Evolutionary conservation across 2,329 filamentous ascomycete species (phyloP), one percentile per base, ranked within the genome.

Genomic region (Venturia aucupariae): DNA sequence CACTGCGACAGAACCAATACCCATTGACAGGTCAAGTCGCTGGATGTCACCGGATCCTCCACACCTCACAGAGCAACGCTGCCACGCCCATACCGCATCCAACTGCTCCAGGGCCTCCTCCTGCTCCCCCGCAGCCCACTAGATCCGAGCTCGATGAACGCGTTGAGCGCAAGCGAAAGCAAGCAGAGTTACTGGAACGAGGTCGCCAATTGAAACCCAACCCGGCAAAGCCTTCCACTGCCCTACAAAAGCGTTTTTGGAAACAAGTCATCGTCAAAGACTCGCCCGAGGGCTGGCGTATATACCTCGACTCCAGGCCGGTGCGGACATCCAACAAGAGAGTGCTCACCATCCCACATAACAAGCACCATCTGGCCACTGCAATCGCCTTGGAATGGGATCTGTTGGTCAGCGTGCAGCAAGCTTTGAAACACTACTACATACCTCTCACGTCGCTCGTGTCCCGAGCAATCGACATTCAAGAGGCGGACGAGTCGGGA

Each of bases 361-460:
- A 82, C 65, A 97, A 97, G 78, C 86, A 86, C 39, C 84, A 91
- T 71, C 87, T 97, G 46, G 93, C 93, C 30, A 82, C 87, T 55
- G 90, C 90, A 65, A 86, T 99, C 67, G 94, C 93, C 3, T 78
- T 95, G 55, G 94, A 99, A 79, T 99, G 94, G 94, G 92, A 97
- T 74, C 81, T 88, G 60, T 83, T 99, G 66, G 83, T 87, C 30
- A 90, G 89, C 17, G 86, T 89, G 2, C 88, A 92, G 72, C 90
- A 97, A 76, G 90, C 92, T 0, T 83, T 92, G 46, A 90, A 88
- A 74, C 85, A 90, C 66, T 91, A 97, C 77, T 85, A 95, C 60
- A 93, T 97, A 68, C 94, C 94, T 17, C 80, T 99, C 67, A 97
- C 92, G 2, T 92, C 90, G 60, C 84, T 97, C 19, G 81, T 87